A percentile compares a stretch with the other conserved stretches of the same genome.
Evolutionary conservation across 148 eudicot genomes (phyloP).

Genomic region (Euryodendron excelsum): DNA sequence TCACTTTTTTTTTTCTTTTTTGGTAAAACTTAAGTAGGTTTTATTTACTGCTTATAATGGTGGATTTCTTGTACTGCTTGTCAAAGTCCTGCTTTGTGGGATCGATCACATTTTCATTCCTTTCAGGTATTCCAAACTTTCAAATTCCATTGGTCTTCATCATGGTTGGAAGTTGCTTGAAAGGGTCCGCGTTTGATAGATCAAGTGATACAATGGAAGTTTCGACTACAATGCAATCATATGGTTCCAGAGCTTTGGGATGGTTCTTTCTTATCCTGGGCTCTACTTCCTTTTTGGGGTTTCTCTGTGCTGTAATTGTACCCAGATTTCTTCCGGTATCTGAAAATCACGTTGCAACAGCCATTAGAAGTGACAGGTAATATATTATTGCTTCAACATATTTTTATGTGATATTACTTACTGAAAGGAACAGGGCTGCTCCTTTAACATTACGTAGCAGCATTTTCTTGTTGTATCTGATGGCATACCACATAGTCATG

Average conservation of each 20-base stretch:
- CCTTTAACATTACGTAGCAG: not conserved
- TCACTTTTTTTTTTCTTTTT: not conserved
- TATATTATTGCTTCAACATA: not conserved
- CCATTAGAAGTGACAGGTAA: not conserved
- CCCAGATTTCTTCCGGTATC: not conserved
- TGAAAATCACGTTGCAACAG: not conserved
- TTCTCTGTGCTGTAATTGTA: not conserved
- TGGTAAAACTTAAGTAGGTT: not conserved
- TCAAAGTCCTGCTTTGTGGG: not conserved
- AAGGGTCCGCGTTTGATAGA: not conserved
- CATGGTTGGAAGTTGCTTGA: not conserved
- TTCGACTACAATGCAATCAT: not conserved
- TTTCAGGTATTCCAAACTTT: not conserved
- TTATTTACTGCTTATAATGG: not conserved
- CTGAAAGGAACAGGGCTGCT: not conserved
- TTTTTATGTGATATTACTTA: not conserved
- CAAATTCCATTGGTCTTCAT: not conserved
- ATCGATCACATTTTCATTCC: not conserved
- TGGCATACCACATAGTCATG: not conserved
- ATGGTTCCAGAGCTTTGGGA: constrained; percentile 4
- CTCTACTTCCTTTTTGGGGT: not conserved
- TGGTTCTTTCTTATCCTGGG: not conserved
- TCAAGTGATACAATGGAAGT: not conserved
- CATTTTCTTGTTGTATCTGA: not conserved
- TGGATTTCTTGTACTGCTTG: not conserved